Percentiles rank a stretch among this genome's conserved stretches.
Evolutionary conservation across 2,329 filamentous ascomycete species (phyloP).

Genomic region (Epichloe hybrida): DNA sequence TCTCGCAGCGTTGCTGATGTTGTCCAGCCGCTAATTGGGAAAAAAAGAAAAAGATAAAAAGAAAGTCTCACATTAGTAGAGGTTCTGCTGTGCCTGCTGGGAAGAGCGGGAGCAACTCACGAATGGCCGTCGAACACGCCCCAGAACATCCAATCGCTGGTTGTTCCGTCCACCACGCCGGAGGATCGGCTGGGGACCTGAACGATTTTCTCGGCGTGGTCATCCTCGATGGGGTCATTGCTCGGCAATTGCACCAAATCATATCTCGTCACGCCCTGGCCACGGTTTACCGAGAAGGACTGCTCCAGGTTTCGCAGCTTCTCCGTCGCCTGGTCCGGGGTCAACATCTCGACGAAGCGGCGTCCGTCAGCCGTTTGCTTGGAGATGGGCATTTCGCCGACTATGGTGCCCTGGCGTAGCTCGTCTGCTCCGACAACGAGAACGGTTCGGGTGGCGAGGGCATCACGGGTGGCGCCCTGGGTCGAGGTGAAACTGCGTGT

Average conservation of each 20-base stretch:
- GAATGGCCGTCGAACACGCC: conserved; percentile 96
- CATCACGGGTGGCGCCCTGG: conserved; percentile 21
- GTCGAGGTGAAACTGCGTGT: conserved; percentile 31
- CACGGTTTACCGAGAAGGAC: conserved; percentile 80
- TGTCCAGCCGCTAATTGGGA: conserved; percentile 69
- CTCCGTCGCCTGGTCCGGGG: conserved; percentile 81
- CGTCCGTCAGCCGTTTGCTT: conserved; percentile 78
- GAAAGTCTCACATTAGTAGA: background rate
- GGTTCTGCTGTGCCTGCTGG: no score
- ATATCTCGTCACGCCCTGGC: conserved; percentile 84
- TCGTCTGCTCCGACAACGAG: conserved; percentile 83
- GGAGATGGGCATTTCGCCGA: conserved; percentile 72
- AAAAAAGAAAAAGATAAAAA: conserved; percentile 6
- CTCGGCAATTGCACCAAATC: conserved; percentile 89
- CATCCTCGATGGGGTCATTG: conserved; percentile 96
- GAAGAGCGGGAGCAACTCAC: conserved; percentile 33
- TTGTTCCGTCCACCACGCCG: conserved; percentile 19
- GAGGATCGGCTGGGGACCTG: conserved; percentile 56
- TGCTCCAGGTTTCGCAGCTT: conserved; percentile 83
- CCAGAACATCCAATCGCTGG: conserved; percentile 98
- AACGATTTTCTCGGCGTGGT: conserved; percentile 96
- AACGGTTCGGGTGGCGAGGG: conserved; percentile 47
- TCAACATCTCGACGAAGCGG: conserved; percentile 90
- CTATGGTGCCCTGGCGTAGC: conserved; percentile 75
- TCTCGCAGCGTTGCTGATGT: conserved; percentile 93